phyloP scores from a whole-genome alignment of 176 grass and related monocot genomes.

The Oryza brachyantha region DNA sequence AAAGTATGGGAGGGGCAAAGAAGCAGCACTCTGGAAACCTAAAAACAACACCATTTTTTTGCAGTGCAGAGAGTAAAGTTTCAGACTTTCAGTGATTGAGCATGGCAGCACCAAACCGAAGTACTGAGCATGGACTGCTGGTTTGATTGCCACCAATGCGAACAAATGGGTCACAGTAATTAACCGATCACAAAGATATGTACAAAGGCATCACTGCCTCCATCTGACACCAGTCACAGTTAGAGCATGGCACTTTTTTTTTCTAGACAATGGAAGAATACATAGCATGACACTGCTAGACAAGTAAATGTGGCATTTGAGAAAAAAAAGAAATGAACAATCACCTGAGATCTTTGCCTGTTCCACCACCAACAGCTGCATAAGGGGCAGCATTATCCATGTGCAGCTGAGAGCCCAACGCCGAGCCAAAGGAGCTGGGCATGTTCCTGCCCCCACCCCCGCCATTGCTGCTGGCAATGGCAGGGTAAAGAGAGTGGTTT shows the following conservation, averaged over 20 bases:
- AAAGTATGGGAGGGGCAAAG: constrained; percentile 35
- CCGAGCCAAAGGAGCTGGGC: constrained; percentile 30
- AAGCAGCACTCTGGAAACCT: constrained; percentile 27
- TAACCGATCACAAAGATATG: not conserved
- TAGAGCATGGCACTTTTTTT: not conserved
- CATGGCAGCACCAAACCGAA: not conserved
- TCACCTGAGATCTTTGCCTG: constrained; percentile 64
- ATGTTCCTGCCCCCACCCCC: constrained; percentile 30
- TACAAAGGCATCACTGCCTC: not conserved
- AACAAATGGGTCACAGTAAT: constrained; percentile 6
- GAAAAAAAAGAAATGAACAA: not conserved
- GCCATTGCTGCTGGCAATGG: constrained; percentile 34
- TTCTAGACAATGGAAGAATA: not conserved
- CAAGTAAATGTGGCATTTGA: constrained; percentile 12
- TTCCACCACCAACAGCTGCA: constrained; percentile 29
- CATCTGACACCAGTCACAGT: constrained; percentile 25
- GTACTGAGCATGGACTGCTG: constrained; percentile 26
- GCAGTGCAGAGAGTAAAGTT: constrained; percentile 25
- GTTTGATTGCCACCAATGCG: constrained; percentile 6
- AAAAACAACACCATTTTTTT: constrained; percentile 24
- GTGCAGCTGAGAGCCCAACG: constrained; percentile 45
- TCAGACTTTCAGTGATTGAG: constrained; percentile 12
- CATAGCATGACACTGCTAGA: not conserved
- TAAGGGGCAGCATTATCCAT: constrained; percentile 37
- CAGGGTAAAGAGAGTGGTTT: constrained; percentile 42